These are phyloP conservation scores for Zarea fungicola DNA, from an alignment of 2,329 filamentous ascomycete genomes.

Conservation along the genomic window DNA sequence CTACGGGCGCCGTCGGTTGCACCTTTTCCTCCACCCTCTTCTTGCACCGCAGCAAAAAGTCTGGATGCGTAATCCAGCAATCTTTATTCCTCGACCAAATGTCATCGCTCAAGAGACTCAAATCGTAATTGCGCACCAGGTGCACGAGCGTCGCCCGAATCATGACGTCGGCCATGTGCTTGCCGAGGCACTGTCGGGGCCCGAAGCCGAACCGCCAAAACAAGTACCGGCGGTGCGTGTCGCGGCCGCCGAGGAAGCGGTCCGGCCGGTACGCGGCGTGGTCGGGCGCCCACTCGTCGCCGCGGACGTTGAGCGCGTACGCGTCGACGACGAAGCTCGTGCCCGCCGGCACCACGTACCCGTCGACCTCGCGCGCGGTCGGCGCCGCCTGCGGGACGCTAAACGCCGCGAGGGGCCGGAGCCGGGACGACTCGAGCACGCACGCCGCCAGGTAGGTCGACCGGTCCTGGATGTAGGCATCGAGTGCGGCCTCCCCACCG, in stretches of 20 bases:
- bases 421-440: constrained; percentile 34
- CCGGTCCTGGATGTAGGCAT: constrained; percentile 22
- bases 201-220: constrained; percentile 43
- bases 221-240: constrained; percentile 27
- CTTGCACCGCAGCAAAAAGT: not conserved
- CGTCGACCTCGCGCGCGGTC: constrained; percentile 20
- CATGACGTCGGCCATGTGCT: constrained; percentile 34
- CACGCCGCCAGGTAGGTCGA: constrained; percentile 27
- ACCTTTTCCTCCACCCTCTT: not conserved
- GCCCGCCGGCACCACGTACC: constrained; percentile 30
- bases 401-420: constrained; percentile 26
- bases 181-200: constrained; percentile 38
- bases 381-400: not conserved
- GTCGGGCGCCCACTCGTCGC: constrained; percentile 35
- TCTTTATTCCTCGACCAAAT: not conserved
- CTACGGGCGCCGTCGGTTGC: not conserved
- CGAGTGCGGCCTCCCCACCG: not conserved
- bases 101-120: not conserved
- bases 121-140: not conserved
- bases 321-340: constrained; percentile 39
- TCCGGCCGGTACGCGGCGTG: constrained; percentile 28
- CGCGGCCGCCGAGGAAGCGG: constrained; percentile 20
- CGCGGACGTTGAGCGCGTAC: constrained; percentile 35
- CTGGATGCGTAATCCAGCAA: not conserved
- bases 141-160: constrained; percentile 16